Conservation (phyloP, 2,329 filamentous ascomycete genomes). For the Didymella lethalis region DNA sequence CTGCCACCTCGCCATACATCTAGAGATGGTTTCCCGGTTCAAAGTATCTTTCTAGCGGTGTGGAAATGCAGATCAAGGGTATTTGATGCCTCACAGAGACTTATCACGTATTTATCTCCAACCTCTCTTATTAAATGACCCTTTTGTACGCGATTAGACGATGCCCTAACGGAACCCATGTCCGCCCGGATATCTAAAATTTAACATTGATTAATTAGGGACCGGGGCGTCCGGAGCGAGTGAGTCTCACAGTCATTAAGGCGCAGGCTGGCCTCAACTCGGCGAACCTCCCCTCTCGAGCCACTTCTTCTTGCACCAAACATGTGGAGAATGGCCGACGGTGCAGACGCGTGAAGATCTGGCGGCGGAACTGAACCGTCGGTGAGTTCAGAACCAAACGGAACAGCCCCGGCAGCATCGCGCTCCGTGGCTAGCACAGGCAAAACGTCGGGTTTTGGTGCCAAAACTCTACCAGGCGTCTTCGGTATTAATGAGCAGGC, state of each 20-base stretch:
- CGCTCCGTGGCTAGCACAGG: constrained; percentile 5
- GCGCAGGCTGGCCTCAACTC: not conserved
- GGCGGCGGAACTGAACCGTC: constrained; percentile 4
- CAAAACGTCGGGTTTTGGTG: constrained; percentile 6
- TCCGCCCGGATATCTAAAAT: not conserved
- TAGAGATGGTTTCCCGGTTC: not conserved
- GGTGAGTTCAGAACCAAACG: constrained; percentile 1
- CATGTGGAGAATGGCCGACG: constrained; percentile 3
- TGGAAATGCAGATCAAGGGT: not conserved
- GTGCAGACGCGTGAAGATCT: constrained; percentile 1
- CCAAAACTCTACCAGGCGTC: not conserved
- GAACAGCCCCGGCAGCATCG: constrained; percentile 6
- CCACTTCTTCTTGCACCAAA: not conserved
- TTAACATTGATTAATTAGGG: too few relatives aligned
- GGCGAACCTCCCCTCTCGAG: constrained; percentile 11
- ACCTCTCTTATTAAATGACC: not conserved
- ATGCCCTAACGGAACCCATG: not conserved
- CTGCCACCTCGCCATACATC: not conserved
- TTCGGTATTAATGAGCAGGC: not conserved
- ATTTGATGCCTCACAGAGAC: not conserved
- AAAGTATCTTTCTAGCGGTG: not conserved
- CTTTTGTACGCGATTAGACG: not conserved
- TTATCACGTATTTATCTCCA: not conserved
- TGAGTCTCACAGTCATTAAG: not conserved
- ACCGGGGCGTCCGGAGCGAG: not conserved